phyloP scores from a whole-genome alignment of 495 filamentous ascomycete species.

The Penicillium atrosanguineum region DNA sequence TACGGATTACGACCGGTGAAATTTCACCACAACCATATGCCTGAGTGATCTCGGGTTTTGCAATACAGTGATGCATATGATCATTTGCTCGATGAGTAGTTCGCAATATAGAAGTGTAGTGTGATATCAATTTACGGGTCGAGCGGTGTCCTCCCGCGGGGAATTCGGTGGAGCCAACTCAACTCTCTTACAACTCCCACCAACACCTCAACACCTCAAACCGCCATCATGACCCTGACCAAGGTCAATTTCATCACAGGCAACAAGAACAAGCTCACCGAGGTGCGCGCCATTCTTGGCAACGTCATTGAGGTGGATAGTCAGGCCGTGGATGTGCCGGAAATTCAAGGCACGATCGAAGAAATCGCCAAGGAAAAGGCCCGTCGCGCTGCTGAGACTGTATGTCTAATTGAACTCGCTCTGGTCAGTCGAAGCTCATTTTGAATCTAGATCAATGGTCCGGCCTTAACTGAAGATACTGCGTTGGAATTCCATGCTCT shows the following conservation, averaged over 20 bases:
- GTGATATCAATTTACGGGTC: background rate
- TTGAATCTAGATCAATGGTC: conserved; percentile 63
- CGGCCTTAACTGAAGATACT: conserved; percentile 94
- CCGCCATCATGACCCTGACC: conserved; percentile 26
- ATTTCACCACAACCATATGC: conserved; percentile 20
- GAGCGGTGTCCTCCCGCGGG: conserved; percentile 6
- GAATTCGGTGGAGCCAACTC: background rate
- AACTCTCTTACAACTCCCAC: conserved; percentile 3
- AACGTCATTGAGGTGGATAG: conserved; percentile 68
- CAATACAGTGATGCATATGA: conserved; percentile 30
- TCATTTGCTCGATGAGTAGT: conserved; percentile 8
- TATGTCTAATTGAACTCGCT: conserved; percentile 15
- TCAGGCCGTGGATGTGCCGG: conserved; percentile 73
- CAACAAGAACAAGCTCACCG: conserved; percentile 86
- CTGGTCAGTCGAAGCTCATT: background rate
- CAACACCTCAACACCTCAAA: background rate
- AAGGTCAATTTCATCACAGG: conserved; percentile 92
- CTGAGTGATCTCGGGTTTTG: conserved; percentile 15
- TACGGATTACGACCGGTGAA: conserved; percentile 32
- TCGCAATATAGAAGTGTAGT: background rate
- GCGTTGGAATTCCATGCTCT: conserved; percentile 89
- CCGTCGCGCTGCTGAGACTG: conserved; percentile 57
- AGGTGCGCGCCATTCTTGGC: conserved; percentile 83
- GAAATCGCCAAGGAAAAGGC: conserved; percentile 90
- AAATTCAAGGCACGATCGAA: conserved; percentile 90